Evolutionary conservation across 2,329 filamentous ascomycete genomes (phyloP), one percentile per base, ranked within the genome.

Genomic region (Helotiales sp.): DNA sequence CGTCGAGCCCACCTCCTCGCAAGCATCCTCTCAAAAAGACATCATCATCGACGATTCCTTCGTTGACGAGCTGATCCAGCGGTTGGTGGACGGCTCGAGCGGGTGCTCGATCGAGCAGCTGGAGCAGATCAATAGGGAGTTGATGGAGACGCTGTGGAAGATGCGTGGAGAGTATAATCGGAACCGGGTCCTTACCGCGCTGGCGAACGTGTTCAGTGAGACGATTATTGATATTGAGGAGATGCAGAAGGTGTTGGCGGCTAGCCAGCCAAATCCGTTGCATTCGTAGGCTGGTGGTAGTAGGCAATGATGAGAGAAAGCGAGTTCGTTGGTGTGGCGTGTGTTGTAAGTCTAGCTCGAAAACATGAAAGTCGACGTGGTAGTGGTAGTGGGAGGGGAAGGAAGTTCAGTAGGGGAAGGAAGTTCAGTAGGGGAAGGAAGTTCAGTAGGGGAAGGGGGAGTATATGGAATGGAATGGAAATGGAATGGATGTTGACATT

Each of bases 111-210:
- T 99, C 61, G 96, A 99, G 80, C 95, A 99, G 78, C 82, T 99
- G 22, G 95, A 98, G 82, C 95, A 98, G 79, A 90, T 97, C 77
- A 94, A 94, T 78, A 90, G 93, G 7, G 89, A 91, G 72, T 82
- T 98, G 70, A 98, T 98, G 95, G 91, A 95, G 68, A 88, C 90
- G 70, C 86, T 98, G 52, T 99, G 96, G 96, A 85, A 85, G 68
- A 86, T 86, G 68, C 86, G 93, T 59, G 85, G 88, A 57, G 90
- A 96, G 75, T 96, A 92, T 87, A 96, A 99, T 79, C 88, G 96
- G 50, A 90, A 89, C 74, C 84, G 85, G 73, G 93, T 97, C 15
- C 84, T 90, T 15, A 81, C 81, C 54, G 81, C 84, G 43, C 85
- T 96, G 43, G 83, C 83, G 49, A 82, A 85, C 17, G 87, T 91